These are phyloP conservation scores for Coniochaeta prunicola DNA, from an alignment of 2,329 filamentous ascomycete genomes.

Conservation along the genomic window DNA sequence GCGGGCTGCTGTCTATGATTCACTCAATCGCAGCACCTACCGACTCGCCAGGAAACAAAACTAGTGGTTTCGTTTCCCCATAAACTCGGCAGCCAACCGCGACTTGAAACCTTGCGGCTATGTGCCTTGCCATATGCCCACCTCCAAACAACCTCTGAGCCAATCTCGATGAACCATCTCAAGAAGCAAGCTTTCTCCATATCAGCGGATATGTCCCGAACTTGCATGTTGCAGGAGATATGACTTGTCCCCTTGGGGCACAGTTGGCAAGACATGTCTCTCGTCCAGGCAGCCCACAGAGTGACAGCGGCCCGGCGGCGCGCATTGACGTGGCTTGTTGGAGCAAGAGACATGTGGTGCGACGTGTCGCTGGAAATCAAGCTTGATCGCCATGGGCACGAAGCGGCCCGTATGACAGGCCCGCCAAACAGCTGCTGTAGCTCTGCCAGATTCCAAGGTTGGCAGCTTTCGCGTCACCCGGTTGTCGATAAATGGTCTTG, in stretches of 20 bases:
- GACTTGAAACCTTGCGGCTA: background rate
- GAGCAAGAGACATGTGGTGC: background rate
- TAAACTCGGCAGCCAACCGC: background rate
- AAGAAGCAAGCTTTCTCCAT: background rate
- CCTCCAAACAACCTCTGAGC: background rate
- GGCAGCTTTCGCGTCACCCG: background rate
- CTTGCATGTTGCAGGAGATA: background rate
- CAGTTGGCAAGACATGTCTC: background rate
- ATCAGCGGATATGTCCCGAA: background rate
- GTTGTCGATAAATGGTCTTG: too few relatives aligned
- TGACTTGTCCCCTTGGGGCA: background rate
- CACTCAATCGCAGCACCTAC: background rate
- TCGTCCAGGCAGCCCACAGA: background rate
- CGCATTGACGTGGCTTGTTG: background rate
- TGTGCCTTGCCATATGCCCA: background rate
- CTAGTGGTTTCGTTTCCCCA: background rate
- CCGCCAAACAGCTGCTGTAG: background rate
- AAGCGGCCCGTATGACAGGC: background rate
- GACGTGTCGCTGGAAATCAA: slow-evolving; percentile 1
- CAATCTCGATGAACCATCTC: background rate
- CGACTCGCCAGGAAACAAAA: background rate
- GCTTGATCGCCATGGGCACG: background rate
- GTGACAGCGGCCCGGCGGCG: background rate
- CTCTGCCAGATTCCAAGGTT: background rate
- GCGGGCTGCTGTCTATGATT: background rate